Percentiles rank a stretch among this genome's conserved stretches.
Evolutionary conservation across 352 stramenopile species (phyloP).

Genomic region (Phytophthora constricta): DNA sequence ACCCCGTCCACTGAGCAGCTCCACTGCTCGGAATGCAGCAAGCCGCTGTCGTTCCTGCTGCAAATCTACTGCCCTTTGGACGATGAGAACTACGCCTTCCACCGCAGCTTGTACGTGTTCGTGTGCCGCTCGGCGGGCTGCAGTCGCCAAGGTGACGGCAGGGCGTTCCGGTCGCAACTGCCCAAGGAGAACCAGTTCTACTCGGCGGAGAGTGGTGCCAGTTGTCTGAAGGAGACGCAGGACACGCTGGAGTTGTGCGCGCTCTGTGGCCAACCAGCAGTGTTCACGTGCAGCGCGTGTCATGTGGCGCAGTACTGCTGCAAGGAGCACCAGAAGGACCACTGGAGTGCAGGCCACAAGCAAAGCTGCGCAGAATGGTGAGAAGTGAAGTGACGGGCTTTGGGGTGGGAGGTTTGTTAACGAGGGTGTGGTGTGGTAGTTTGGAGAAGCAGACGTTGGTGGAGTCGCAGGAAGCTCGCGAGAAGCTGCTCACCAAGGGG

Average conservation of each 20-base stretch:
- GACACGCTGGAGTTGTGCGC: conserved; percentile 43
- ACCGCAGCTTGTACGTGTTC: conserved; percentile 94
- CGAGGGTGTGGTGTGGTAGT: conserved; percentile 22
- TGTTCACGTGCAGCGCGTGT: conserved; percentile 76
- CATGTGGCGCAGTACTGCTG: conserved; percentile 82
- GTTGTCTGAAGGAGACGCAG: conserved; percentile 19
- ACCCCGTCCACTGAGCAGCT: conserved; percentile 55
- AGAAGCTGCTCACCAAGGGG: conserved; percentile 51
- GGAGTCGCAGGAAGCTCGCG: conserved; percentile 39
- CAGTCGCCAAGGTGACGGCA: conserved; percentile 60
- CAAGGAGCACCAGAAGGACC: conserved; percentile 81
- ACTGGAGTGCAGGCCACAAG: conserved; percentile 79
- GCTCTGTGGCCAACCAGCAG: conserved; percentile 68
- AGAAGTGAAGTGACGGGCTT: conserved; percentile 1
- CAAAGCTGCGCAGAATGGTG: conserved; percentile 65
- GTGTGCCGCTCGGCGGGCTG: conserved; percentile 82
- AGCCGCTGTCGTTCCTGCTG: conserved; percentile 78
- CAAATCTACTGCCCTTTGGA: conserved; percentile 95
- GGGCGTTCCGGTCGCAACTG: conserved; percentile 88
- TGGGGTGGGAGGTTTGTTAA: not conserved
- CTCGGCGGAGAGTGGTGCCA: conserved; percentile 55
- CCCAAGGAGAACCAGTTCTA: conserved; percentile 92
- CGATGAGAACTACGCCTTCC: conserved; percentile 88
- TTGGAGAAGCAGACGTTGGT: conserved; percentile 46
- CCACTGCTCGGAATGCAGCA: conserved; percentile 55